Evolutionary conservation across 495 filamentous ascomycete species (phyloP), one percentile per base, ranked within the genome.

Genomic region (Penicillium verhagenii): DNA sequence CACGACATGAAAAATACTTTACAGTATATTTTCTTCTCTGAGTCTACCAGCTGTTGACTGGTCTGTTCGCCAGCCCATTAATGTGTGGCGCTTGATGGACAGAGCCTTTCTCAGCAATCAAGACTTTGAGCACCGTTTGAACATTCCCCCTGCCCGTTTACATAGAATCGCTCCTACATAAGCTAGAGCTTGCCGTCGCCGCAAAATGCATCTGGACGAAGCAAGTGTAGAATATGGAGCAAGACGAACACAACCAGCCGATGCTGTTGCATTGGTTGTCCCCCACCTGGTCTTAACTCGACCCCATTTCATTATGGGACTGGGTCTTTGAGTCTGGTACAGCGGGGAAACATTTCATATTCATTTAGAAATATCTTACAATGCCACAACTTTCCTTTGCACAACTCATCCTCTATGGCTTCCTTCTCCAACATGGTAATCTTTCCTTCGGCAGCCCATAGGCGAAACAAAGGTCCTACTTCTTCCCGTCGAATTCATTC

Each of bases 141-240:
- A 50, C 33, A 29, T 46, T 26, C 24, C 11, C 18, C 31, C 29
- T 38, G 24, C 53, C 45, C 35, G 46, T 39, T 42, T 20, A 9
- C 29, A 43, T 53, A 56, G 21, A 26, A 46, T 39, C 63, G 80
- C 80, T 81, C 81, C 77, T 80, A 80, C 73, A 78, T 74, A 74
- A 76, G 83, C 83, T 86, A 86, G 83, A 86, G 81, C 83, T 80
- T 72, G 77, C 73, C 83, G 76, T 81, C 80, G 72, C 63, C 79
- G 74, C 75, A 73, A 74, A 74, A 50, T 67, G 58, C 63, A 72
- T 74, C 70, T 82, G 80, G 81, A 76, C 72, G 76, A 61, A 35
- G 77, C 75, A 73, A 79, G 83, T 83, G 83, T 86, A 79, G 82
- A 86, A 76, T 81, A 70, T 72, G 82, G 84, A 85, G 83, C 83